These are phyloP conservation scores for Kwoniella sp. DNA, from an alignment of 768 basidiomycete genomes.

Conservation along the genomic window DNA sequence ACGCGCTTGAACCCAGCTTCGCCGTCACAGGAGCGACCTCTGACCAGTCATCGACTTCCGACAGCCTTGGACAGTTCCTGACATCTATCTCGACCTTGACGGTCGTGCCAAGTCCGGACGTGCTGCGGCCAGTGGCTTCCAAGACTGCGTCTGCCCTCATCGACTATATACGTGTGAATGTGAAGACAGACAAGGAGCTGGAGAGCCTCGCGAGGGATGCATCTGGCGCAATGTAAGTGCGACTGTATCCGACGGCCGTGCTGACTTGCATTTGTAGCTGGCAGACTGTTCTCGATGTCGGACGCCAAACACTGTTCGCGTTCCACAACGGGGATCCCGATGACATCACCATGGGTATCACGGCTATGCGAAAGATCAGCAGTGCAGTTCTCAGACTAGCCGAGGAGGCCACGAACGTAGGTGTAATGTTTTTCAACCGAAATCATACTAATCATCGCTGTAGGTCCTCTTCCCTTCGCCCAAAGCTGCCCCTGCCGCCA, in stretches of 20 bases:
- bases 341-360: conserved; percentile 21
- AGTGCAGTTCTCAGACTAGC: conserved; percentile 8
- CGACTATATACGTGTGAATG: conserved; percentile 1
- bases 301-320: conserved; percentile 34
- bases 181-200: not conserved
- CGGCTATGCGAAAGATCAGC: conserved; percentile 18
- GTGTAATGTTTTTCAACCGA: too few relatives aligned
- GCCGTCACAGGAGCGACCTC: conserved; percentile 9
- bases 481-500: conserved; percentile 15
- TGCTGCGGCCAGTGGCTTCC: conserved; percentile 24
- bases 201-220: conserved; percentile 1
- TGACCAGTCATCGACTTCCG: conserved; percentile 8
- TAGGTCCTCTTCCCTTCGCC: conserved; percentile 15
- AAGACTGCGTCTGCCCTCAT: conserved; percentile 17
- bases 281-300: conserved; percentile 32
- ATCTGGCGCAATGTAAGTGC: conserved; percentile 15
- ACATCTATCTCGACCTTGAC: conserved; percentile 24
- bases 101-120: conserved; percentile 28
- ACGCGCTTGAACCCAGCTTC: conserved; percentile 30
- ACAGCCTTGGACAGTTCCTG: conserved; percentile 18
- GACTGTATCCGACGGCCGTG: not conserved
- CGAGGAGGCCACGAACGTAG: conserved; percentile 21
- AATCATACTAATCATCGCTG: too few relatives aligned
- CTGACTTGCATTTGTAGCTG: conserved; percentile 27
- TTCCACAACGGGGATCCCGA: conserved; percentile 35